Conservation (phyloP, 2,329 filamentous ascomycete species). For the Ophiostoma tasmaniense region DNA sequence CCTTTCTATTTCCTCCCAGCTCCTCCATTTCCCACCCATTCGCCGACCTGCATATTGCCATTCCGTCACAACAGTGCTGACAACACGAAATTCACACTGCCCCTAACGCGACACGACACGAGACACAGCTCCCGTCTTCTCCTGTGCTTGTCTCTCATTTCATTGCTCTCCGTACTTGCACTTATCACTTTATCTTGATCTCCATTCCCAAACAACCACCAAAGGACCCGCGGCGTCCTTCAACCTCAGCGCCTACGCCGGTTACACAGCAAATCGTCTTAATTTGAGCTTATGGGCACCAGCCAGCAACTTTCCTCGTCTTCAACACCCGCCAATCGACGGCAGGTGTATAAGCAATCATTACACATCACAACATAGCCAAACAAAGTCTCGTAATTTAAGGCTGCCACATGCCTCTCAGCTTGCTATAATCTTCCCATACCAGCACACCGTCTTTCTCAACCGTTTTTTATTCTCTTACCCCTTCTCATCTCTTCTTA, state of each 20-base stretch:
- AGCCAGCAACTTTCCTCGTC: neutral
- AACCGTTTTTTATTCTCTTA: neutral
- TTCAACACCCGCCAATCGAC: neutral
- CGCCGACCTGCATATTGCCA: neutral
- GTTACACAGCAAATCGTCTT: neutral
- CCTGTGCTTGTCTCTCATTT: neutral
- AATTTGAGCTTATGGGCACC: neutral
- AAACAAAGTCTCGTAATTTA: neutral
- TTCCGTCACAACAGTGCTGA: slow-evolving; percentile 8
- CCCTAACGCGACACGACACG: slow-evolving; percentile 15
- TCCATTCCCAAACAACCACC: neutral
- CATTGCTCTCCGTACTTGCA: neutral
- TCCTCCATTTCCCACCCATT: neutral
- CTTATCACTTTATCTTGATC: neutral
- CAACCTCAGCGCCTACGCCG: neutral
- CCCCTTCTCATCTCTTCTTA: neutral
- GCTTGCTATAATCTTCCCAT: neutral
- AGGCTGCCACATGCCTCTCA: neutral
- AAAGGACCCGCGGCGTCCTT: neutral
- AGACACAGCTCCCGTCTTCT: neutral
- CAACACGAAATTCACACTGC: slow-evolving; percentile 9
- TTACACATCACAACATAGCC: neutral
- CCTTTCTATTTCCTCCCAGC: neutral
- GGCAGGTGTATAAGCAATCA: neutral
- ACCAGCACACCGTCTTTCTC: neutral